These are phyloP conservation scores for Vitellaria paradoxa DNA, from an alignment of 179 eudicot genomes.

Conservation along the genomic window DNA sequence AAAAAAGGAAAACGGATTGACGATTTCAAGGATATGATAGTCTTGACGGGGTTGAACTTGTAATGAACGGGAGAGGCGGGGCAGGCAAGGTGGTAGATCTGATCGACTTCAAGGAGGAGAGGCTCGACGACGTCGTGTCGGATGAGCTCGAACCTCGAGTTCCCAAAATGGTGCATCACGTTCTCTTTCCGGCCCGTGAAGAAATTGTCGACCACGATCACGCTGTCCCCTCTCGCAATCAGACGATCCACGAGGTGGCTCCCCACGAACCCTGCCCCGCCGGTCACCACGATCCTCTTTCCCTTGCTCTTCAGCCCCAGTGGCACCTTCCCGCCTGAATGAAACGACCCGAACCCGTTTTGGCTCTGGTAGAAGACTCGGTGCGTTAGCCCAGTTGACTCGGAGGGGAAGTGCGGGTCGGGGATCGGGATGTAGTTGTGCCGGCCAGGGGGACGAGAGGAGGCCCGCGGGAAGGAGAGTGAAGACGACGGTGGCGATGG, in stretches of 20 bases:
- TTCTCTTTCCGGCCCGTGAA: conserved; percentile 92
- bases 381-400: conserved; percentile 32
- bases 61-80: conserved; percentile 99
- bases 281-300: conserved; percentile 79
- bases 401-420: conserved; percentile 34
- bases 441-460: conserved; percentile 21
- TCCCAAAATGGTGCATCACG: conserved; percentile 84
- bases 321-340: conserved; percentile 70
- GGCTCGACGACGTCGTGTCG: conserved; percentile 99
- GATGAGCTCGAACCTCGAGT: conserved; percentile 85
- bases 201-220: conserved; percentile 90
- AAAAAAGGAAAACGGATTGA: background rate
- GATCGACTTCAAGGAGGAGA: conserved; percentile 77
- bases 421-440: conserved; percentile 13
- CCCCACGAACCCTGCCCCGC: conserved; percentile 97
- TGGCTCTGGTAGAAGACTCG: conserved; percentile 33
- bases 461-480: conserved; percentile 38
- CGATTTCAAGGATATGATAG: conserved; percentile 77
- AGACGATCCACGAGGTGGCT: conserved; percentile 86
- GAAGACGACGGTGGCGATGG: conserved; percentile 53
- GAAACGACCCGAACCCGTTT: conserved; percentile 23
- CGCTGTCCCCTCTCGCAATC: conserved; percentile 81
- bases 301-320: conserved; percentile 79
- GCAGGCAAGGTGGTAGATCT: conserved; percentile 96
- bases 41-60: conserved; percentile 95